phyloP scores from a whole-genome alignment of 495 filamentous ascomycete genomes.

The Aspergillus incahuasiensis region DNA sequence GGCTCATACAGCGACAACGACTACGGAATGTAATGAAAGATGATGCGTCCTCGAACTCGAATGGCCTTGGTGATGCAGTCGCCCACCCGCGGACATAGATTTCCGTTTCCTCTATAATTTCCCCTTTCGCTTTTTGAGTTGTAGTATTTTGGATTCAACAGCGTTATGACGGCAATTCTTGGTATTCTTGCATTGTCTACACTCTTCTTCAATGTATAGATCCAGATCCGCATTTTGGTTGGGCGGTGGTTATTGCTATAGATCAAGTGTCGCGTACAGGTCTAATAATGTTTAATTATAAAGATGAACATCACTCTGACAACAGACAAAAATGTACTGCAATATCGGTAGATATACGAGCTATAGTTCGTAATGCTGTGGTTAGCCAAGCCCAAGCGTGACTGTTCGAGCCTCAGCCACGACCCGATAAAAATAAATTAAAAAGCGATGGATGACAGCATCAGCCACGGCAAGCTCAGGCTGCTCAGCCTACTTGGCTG shows the following conservation, averaged over 20 bases:
- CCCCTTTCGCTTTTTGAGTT: not conserved
- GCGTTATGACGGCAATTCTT: not conserved
- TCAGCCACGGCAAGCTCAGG: slow-evolving; percentile 7
- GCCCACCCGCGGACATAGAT: not conserved
- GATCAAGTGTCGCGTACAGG: not conserved
- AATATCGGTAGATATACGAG: no score
- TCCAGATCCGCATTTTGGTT: not conserved
- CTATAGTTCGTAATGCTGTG: not conserved
- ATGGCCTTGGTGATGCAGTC: slow-evolving; percentile 4
- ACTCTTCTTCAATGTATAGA: slow-evolving; percentile 2
- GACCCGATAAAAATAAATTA: slow-evolving; percentile 8
- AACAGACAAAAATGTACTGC: no score
- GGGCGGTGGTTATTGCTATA: slow-evolving; percentile 6
- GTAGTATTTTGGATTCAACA: slow-evolving; percentile 1
- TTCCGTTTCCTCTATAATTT: not conserved
- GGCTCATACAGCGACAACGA: slow-evolving; percentile 15
- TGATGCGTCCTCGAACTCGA: slow-evolving; percentile 12
- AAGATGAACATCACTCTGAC: slow-evolving; percentile 7
- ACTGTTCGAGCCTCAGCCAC: slow-evolving; percentile 6
- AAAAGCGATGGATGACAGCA: not conserved
- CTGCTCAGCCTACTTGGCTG: not conserved
- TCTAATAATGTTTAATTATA: slow-evolving; percentile 21
- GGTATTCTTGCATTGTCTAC: not conserved
- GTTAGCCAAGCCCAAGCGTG: not conserved
- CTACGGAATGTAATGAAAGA: slow-evolving; percentile 6